Conservation (phyloP, 768 basidiomycete species). For the Boletus edulis region DNA sequence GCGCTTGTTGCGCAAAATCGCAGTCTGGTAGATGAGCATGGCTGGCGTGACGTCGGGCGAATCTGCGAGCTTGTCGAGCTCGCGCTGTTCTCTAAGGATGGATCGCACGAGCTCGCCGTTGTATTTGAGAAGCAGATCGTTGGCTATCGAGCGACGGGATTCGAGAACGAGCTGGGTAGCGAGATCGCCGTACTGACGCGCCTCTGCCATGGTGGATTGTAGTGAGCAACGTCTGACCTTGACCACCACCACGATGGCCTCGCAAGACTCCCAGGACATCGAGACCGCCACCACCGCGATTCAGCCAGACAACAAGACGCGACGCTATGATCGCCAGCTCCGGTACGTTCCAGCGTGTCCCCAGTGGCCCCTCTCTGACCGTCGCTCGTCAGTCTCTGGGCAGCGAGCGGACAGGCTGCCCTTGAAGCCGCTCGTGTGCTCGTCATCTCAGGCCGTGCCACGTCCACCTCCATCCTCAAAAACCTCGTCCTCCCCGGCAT, state of each 20-base stretch:
- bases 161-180: slow-evolving; percentile 86
- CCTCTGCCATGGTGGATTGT: slow-evolving; percentile 35
- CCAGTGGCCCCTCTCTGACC: neutral
- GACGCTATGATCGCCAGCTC: slow-evolving; percentile 93
- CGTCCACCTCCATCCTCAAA: slow-evolving; percentile 88
- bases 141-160: slow-evolving; percentile 79
- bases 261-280: slow-evolving; percentile 45
- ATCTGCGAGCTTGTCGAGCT: slow-evolving; percentile 63
- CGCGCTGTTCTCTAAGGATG: slow-evolving; percentile 88
- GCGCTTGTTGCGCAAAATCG: slow-evolving; percentile 92
- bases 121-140: slow-evolving; percentile 86
- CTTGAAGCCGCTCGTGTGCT: slow-evolving; percentile 84
- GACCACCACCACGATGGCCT: slow-evolving; percentile 24
- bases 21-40: slow-evolving; percentile 83
- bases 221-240: neutral
- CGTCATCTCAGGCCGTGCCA: slow-evolving; percentile 77
- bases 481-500: slow-evolving; percentile 96
- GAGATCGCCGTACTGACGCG: slow-evolving; percentile 72
- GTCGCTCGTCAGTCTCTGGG: slow-evolving; percentile 70
- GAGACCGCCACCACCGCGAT: slow-evolving; percentile 42
- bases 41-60: slow-evolving; percentile 51
- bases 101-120: slow-evolving; percentile 85
- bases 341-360: slow-evolving; percentile 46
- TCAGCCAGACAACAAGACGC: slow-evolving; percentile 81
- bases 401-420: slow-evolving; percentile 84